Percentiles rank a stretch among this genome's conserved stretches.
Evolutionary conservation across 225 moss, liverwort and hornwort species (phyloP).

Genomic region (Asterella californica): DNA sequence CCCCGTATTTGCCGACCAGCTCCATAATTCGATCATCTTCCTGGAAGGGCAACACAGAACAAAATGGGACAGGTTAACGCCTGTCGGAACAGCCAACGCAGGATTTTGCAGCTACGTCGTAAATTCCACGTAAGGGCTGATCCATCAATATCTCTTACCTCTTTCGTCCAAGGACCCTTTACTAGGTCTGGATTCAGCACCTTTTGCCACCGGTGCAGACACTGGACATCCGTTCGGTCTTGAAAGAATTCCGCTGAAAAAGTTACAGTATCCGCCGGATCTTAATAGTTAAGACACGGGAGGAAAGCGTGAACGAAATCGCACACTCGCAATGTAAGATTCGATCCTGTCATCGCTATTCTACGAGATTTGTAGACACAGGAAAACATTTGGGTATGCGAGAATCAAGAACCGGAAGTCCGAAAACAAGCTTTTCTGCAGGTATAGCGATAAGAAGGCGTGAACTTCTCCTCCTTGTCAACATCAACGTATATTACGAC

Average conservation of each 20-base stretch:
- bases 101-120: neutral
- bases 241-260: conserved; percentile 83
- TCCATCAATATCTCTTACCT: conserved; percentile 24
- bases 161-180: conserved; percentile 53
- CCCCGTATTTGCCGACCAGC: conserved; percentile 82
- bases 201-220: conserved; percentile 57
- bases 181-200: conserved; percentile 55
- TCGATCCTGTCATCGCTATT: neutral
- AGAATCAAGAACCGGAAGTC: no score
- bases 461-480: no score
- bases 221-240: conserved; percentile 52
- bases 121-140: neutral
- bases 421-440: no score
- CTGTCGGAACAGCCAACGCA: neutral
- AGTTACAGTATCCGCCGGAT: conserved; percentile 1
- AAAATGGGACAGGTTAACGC: neutral
- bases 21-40: conserved; percentile 98
- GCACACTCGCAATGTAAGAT: neutral
- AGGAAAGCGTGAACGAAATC: neutral
- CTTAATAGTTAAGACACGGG: neutral
- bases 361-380: neutral
- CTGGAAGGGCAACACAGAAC: conserved; percentile 22
- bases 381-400: neutral
- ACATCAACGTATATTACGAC: no score
- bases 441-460: no score